Conservation (phyloP, 2,329 filamentous ascomycete species). For the Paraphoma sp. region DNA sequence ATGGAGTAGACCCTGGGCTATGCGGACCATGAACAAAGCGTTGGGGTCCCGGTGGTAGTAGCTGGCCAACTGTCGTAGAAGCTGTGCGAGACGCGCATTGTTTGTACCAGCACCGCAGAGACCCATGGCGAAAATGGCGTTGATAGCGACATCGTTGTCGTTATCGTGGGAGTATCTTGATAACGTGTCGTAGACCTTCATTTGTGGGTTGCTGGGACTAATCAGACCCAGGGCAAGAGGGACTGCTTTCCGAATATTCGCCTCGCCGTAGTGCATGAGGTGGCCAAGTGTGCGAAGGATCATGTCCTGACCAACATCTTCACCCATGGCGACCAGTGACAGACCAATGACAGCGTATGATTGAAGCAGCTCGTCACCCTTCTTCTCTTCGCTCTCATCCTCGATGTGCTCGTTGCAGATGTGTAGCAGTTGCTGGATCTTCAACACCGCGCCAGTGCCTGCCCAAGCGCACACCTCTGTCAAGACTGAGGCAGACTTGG, state of each 20-base stretch:
- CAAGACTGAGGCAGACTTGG: conserved; percentile 91
- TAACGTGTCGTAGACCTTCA: conserved; percentile 99
- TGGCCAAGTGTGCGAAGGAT: conserved; percentile 96
- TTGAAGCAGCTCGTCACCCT: conserved; percentile 93
- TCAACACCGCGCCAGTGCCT: conserved; percentile 93
- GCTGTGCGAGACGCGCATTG: conserved; percentile 93
- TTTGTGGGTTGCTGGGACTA: conserved; percentile 97
- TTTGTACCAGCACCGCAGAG: conserved; percentile 96
- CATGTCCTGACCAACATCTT: conserved; percentile 99
- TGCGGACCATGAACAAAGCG: conserved; percentile 98
- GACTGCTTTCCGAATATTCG: conserved; percentile 95
- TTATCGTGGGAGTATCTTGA: conserved; percentile 99
- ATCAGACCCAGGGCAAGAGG: conserved; percentile 96
- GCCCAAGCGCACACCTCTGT: conserved; percentile 98
- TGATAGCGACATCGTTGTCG: conserved; percentile 96
- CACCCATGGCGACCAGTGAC: conserved; percentile 94
- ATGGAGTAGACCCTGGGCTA: conserved; percentile 94
- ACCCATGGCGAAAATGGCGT: conserved; percentile 99
- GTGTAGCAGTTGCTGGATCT: conserved; percentile 95
- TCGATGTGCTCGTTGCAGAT: conserved; percentile 98
- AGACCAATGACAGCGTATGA: conserved; percentile 95
- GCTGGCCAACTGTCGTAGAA: conserved; percentile 91
- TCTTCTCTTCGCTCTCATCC: conserved; percentile 86
- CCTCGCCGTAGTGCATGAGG: conserved; percentile 98
- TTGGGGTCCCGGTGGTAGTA: conserved; percentile 98